Evolutionary conservation across 2,329 filamentous ascomycete genomes (phyloP), one percentile per base, ranked within the genome.

Genomic region (Colletotrichum somersetense): DNA sequence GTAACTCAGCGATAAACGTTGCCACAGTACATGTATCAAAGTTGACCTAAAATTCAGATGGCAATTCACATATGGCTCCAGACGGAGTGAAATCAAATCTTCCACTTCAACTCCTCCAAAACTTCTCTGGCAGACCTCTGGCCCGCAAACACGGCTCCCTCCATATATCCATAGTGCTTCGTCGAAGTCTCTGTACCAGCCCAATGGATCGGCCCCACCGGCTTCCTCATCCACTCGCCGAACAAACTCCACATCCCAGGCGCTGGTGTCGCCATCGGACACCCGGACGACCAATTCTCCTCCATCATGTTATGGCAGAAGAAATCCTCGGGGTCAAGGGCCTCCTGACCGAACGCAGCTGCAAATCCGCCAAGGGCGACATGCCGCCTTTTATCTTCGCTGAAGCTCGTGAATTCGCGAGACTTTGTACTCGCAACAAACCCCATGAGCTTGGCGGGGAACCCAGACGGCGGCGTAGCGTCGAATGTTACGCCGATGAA

Each of bases 321-420:
- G 65, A 73, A 69, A 2, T 64, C 62, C 40, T 73, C 68, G 16
- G 75, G 61, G 40, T 74, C 52, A 2, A 67, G 62, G n/a, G 75
- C 72, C 62, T 75, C 75, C 26, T 42, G 64, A 3, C 69, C 68
- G 16, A 76, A 74, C 8, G 55, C 66, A 26, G 64, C 48, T 20
- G 72, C 72, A 26, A 74, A 74, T n/a, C 69, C 68, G 30, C 62
- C 67, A 44, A 76, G 67, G 7, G 69, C 74, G 33, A 75, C 61
- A 8, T 63, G 62, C 16, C 66, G 63, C 55, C 71, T 63, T 46
- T 75, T 63, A 16, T 67, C 71, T 14, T 65, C 46, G 52, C 57
- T 57, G 20, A 76, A 59, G 35, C 63, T 61, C 57, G 62, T 65
- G 26, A 68, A 71, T 20, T 75, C 62, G 12, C 62, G 68, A 14